phyloP scores from a whole-genome alignment of 441 rosid genomes.

The Melastoma candidum region DNA sequence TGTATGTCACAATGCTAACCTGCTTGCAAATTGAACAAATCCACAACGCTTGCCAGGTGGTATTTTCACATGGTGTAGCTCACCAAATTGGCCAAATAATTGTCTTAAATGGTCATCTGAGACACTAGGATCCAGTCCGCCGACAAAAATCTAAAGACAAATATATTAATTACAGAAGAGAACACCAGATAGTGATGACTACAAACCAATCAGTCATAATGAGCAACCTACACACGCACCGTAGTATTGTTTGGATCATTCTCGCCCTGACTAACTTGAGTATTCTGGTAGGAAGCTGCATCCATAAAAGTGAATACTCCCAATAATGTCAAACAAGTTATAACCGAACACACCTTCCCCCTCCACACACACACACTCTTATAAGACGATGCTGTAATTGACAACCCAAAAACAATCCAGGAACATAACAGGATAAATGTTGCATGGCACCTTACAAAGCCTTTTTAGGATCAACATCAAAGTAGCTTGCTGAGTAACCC shows the following conservation, averaged over 20 bases:
- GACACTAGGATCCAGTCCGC: constrained; percentile 59
- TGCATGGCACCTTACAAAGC: too few species aligned
- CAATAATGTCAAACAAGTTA: neutral
- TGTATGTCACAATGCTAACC: neutral
- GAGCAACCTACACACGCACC: constrained; percentile 31
- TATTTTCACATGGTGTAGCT: neutral
- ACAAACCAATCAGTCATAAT: too few species aligned
- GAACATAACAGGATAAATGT: too few species aligned
- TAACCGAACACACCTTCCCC: too few species aligned
- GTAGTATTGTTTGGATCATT: constrained; percentile 85
- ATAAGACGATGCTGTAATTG: too few species aligned
- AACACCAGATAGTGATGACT: too few species aligned
- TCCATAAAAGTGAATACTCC: constrained; percentile 15
- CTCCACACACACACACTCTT: too few species aligned
- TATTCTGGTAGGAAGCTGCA: constrained; percentile 74
- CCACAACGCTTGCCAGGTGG: neutral
- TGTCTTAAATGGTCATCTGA: constrained; percentile 44
- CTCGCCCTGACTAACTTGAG: constrained; percentile 56
- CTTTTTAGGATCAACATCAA: too few species aligned
- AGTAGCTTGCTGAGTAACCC: too few species aligned
- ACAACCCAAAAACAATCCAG: too few species aligned
- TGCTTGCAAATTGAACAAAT: neutral
- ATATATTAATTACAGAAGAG: too few species aligned
- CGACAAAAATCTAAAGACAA: constrained; percentile 53
- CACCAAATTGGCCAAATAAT: constrained; percentile 11